phyloP scores from a whole-genome alignment of 345 rosid genomes.

The Durio zibethinus region DNA sequence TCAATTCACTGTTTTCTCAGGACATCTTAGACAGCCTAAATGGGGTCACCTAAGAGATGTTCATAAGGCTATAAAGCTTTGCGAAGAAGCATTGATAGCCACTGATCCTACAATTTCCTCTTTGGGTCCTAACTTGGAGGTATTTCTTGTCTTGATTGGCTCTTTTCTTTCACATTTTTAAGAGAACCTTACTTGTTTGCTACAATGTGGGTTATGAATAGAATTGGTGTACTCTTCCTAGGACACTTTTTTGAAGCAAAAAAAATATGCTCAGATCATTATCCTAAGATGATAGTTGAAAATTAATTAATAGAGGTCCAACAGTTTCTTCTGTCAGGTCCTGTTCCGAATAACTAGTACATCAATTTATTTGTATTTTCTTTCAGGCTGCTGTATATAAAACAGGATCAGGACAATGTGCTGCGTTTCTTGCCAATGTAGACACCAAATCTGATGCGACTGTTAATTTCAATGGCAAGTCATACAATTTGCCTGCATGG shows the following conservation, averaged over 20 bases:
- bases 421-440: slow-evolving; percentile 84
- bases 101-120: slow-evolving; percentile 71
- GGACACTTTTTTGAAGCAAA: not conserved
- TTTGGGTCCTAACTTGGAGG: slow-evolving; percentile 77
- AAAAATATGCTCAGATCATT: not conserved
- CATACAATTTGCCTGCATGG: slow-evolving; percentile 86
- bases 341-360: not conserved
- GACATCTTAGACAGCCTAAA: slow-evolving; percentile 83
- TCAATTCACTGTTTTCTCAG: slow-evolving; percentile 29
- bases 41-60: slow-evolving; percentile 91
- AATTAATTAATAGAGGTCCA: not conserved
- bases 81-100: slow-evolving; percentile 66
- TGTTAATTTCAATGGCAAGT: slow-evolving; percentile 61
- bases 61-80: slow-evolving; percentile 90
- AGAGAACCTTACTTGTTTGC: slow-evolving; percentile 5
- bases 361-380: not conserved
- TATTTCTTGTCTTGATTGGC: slow-evolving; percentile 14
- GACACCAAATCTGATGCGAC: slow-evolving; percentile 58
- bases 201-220: not conserved
- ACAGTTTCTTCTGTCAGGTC: not conserved
- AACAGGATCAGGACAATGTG: slow-evolving; percentile 60
- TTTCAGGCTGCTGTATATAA: slow-evolving; percentile 77
- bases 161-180: not conserved
- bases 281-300: not conserved
- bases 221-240: not conserved